Evolutionary conservation across 306 rosid species (phyloP), one percentile per base, ranked within the genome.

Genomic region (Parietaria judaica): DNA sequence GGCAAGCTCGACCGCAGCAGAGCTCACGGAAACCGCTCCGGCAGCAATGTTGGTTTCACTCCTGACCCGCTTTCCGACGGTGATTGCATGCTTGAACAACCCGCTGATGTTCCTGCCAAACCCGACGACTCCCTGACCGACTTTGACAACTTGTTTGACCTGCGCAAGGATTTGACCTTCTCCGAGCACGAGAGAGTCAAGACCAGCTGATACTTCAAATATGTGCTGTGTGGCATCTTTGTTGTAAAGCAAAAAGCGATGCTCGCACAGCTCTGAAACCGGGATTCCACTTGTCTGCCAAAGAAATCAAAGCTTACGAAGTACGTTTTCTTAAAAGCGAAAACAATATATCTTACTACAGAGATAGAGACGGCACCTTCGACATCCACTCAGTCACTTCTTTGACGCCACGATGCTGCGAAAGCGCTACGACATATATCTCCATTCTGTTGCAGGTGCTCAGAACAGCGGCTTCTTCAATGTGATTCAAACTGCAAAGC

Each of bases 391-490:
- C 95, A 12, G 85, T 84, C 67, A 94, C 95, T 77, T 94, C 99
- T 79, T 94, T 94, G 53, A 94, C 99, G 67, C 97, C 99, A 9
- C 97, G 99, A 72, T 94, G 90, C 76, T 94, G 97, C 60, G 99
- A 94, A 44, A 88, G 71, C 65, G 99, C 96, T 12, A 94, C 88
- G 53, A 94, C 94, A 84, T 94, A 94, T 77, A 94, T 88, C 86
- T 94, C 99, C 99, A 94, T 88, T 70, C 99, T 83, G 72, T 94
- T 94, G 81, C 99, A 94, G 71, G 99, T 94, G 75, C 99, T 88
- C 54, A 94, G 81, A 46, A 94, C 96, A 52, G 99, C 97, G 51
- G 99, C 99, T 79, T 94, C 99, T 86, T 94, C 99, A 9, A 94
- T 86, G 65, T 94, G 97, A 72, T 94, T 94, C 51, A 94, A 82